Evolutionary conservation across 441 rosid species (phyloP), one percentile per base, ranked within the genome.

Genomic region (Eruca vesicaria): DNA sequence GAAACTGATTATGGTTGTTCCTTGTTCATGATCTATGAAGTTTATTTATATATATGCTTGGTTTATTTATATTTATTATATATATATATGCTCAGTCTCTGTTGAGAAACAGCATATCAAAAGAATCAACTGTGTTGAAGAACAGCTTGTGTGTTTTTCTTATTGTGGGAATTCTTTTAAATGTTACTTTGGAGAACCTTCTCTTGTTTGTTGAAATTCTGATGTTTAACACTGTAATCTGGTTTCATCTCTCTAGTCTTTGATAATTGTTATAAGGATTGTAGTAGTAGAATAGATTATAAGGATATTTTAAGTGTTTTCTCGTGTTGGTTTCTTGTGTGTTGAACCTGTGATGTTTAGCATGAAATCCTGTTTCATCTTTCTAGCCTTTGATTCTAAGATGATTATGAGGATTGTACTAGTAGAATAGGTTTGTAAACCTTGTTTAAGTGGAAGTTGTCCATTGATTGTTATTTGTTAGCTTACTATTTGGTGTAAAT

Each of bases 21-120:
- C 5, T 59, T 26, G 66, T 70, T 65, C 50, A 4, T 36, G 68
- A 16, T 65, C 23, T 71, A 52, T 77, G 21, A 77, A 57, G 55
- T 26, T 58, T 16, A 21, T 57, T 23, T 43, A 56, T 56, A 53
- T 53, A 59, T 72, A 9, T n/a, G 10, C 6, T 70, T 77, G 66
- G 15, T 65, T 64, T 74, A 26, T 26, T 26, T 26, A 26, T 26
- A 26, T 23, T 15, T 57, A 23, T n/a, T 43, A 56, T 56, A 53
- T 53, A 59, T 72, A 9, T 41, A 19, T 33, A 35, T n/a, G 10
- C 6, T 70, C 70, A 60, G 15, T 65, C 4, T 64, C 6, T 38
- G 15, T 38, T 38, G 4, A 36, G 14, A 36, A 36, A 11, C 14
- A 36, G 6, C 45, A 38, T 38, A 38, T 14, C 15, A n/a, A 38